A percentile compares a stretch with the other conserved stretches of the same genome.
These are phyloP conservation scores for Trypethelium eluteriae DNA, from an alignment of 495 filamentous ascomycete species.

Conservation along the genomic window DNA sequence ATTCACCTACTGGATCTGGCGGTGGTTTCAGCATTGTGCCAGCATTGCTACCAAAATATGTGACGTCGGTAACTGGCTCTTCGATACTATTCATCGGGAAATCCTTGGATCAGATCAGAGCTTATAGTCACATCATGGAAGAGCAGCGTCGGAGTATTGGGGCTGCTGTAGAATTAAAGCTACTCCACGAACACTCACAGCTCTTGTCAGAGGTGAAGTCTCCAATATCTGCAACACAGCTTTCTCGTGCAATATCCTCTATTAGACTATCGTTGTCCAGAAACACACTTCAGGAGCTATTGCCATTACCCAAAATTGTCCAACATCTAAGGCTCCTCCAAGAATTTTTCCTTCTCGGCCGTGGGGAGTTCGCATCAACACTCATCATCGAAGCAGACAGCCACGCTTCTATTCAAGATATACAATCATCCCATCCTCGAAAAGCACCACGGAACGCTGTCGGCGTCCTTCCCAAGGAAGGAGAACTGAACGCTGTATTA, in stretches of 20 bases:
- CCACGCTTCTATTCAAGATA: constrained; percentile 28
- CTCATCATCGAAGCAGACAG: constrained; percentile 78
- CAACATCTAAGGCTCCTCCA: constrained; percentile 70
- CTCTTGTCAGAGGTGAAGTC: constrained; percentile 62
- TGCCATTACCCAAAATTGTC: constrained; percentile 67
- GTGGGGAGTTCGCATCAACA: constrained; percentile 84
- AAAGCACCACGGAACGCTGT: constrained; percentile 39
- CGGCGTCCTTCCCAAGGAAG: constrained; percentile 70
- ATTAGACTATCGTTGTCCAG: constrained; percentile 76
- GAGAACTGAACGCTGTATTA: constrained; percentile 69
- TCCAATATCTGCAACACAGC: constrained; percentile 61
- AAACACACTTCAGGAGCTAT: constrained; percentile 67
- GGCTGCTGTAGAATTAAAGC: constrained; percentile 48
- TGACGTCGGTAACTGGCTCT: constrained; percentile 61
- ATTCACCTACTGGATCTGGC: constrained; percentile 32
- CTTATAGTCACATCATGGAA: constrained; percentile 37
- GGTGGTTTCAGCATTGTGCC: constrained; percentile 45
- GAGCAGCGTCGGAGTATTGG: constrained; percentile 31
- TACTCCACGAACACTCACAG: constrained; percentile 64
- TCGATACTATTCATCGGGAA: constrained; percentile 89
- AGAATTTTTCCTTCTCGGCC: constrained; percentile 77
- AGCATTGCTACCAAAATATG: constrained; percentile 65
- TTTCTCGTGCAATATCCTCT: constrained; percentile 61
- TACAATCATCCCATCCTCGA: background rate
- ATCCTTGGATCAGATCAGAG: constrained; percentile 72